phyloP scores from a whole-genome alignment of 441 rosid species.

The Pelargonium myrrhifolium region DNA sequence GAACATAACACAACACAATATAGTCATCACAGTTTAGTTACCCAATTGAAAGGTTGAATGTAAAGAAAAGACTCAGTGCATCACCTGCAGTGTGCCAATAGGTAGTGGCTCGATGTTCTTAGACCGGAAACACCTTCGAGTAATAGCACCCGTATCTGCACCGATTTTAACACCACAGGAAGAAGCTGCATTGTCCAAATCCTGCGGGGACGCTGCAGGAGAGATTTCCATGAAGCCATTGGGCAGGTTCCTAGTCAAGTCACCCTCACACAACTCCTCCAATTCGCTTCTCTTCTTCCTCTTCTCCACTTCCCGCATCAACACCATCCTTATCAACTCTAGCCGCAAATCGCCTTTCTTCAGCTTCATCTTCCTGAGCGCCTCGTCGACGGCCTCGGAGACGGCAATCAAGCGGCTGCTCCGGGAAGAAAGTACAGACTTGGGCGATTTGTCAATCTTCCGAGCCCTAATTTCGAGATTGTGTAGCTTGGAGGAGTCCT shows the following conservation, averaged over 20 bases:
- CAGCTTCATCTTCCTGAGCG: constrained; percentile 26
- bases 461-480: not conserved
- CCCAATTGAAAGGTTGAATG: not conserved
- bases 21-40: too few species aligned
- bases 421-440: not conserved
- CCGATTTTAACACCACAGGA: constrained; percentile 65
- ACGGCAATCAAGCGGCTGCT: not conserved
- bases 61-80: not conserved
- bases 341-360: constrained; percentile 60
- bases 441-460: not conserved
- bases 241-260: constrained; percentile 72
- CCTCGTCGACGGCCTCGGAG: not conserved
- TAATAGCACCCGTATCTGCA: constrained; percentile 30
- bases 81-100: constrained; percentile 62
- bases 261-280: constrained; percentile 27
- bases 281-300: constrained; percentile 25
- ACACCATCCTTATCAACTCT: constrained; percentile 70
- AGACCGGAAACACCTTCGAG: constrained; percentile 63
- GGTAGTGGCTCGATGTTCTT: constrained; percentile 79
- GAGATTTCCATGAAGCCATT: constrained; percentile 91
- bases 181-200: constrained; percentile 45
- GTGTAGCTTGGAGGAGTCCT: constrained; percentile 1
- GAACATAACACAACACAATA: too few species aligned
- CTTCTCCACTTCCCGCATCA: constrained; percentile 75
- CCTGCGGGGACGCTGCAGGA: constrained; percentile 39